Evolutionary conservation across 148 eudicot species (phyloP), one percentile per base, ranked within the genome.

Genomic region (Silene latifolia): DNA sequence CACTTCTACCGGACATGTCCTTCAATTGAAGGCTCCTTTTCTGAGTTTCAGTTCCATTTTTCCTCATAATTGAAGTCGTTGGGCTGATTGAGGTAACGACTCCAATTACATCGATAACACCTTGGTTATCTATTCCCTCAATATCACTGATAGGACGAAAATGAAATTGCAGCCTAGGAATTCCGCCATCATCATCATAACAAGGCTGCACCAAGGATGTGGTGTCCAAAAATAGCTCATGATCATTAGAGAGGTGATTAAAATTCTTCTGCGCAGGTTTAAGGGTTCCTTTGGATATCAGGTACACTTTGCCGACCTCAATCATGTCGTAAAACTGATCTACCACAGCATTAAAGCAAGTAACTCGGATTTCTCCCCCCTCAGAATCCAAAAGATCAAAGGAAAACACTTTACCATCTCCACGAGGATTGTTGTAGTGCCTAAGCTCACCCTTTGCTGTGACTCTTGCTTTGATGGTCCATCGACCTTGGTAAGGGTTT

Each of bases 1-100:
- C 90, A 67, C 97, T 92, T 86, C 80, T 83, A 6, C 96, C 97
- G 64, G 99, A 95, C 90, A 77, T 85, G 80, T 95, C 99, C 80
- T 80, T 95, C 80, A 95, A 84, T 39, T 92, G 89, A 74, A 95
- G 91, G 29, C 67, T 69, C 80, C 92, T 87, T 72, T 86, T 95
- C 75, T 85, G 94, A 75, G 93, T 85, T 87, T 90, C 99, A 20
- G 86, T 88, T 25, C 89, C 90, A 81, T 88, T 88, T 85, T 95
- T 95, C 63, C 87, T 88, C 93, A 85, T 89, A 59, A 95, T 78
- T 35, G 94, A 69, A 71, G 85, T 72, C 21, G 89, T 67, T 14
- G 97, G 99, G 72, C 81, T 87, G 44, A 95, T 81, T 32, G 80
- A 89, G 61, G 82, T 81, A 18, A 95, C 96, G 57, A 95, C 86